phyloP scores from a whole-genome alignment of 1,139 yeast species.

The Scheffersomyces segobiensis region DNA sequence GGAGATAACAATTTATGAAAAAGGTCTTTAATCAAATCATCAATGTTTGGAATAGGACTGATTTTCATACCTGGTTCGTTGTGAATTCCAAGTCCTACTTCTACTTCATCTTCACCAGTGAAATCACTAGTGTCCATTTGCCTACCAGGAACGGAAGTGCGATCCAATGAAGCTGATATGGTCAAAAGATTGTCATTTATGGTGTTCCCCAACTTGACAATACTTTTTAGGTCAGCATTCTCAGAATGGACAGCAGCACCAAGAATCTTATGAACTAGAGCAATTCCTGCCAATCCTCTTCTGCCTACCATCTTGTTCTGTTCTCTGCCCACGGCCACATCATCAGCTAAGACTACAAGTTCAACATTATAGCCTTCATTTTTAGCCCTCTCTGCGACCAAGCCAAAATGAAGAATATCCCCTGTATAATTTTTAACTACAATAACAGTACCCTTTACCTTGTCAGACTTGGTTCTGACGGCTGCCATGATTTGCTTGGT shows the following conservation, averaged over 20 bases:
- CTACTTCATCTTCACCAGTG: conserved; percentile 60
- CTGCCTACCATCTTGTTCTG: conserved; percentile 92
- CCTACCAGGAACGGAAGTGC: conserved; percentile 87
- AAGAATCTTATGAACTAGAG: conserved; percentile 78
- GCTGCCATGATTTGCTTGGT: conserved; percentile 83
- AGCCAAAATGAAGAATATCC: conserved; percentile 87
- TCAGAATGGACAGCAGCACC: conserved; percentile 64
- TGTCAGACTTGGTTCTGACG: conserved; percentile 57
- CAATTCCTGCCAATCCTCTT: conserved; percentile 91
- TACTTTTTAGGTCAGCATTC: conserved; percentile 41
- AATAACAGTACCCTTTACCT: conserved; percentile 64
- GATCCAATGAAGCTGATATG: conserved; percentile 85
- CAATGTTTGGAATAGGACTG: conserved; percentile 70
- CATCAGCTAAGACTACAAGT: conserved; percentile 78
- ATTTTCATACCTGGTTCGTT: conserved; percentile 87
- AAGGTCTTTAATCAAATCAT: conserved; percentile 54
- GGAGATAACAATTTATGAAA: conserved; percentile 53
- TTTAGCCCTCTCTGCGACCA: conserved; percentile 85
- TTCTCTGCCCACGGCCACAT: conserved; percentile 85
- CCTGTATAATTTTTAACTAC: conserved; percentile 93
- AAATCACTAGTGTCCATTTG: conserved; percentile 49
- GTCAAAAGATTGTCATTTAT: conserved; percentile 73
- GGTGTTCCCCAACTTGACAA: conserved; percentile 58
- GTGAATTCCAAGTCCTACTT: conserved; percentile 94
- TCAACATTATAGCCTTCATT: conserved; percentile 72